A percentile compares a stretch with the other conserved stretches of the same genome.
These are phyloP conservation scores for Fraxinus xanthoxyloides DNA, from an alignment of 305 asterid species.

Conservation along the genomic window DNA sequence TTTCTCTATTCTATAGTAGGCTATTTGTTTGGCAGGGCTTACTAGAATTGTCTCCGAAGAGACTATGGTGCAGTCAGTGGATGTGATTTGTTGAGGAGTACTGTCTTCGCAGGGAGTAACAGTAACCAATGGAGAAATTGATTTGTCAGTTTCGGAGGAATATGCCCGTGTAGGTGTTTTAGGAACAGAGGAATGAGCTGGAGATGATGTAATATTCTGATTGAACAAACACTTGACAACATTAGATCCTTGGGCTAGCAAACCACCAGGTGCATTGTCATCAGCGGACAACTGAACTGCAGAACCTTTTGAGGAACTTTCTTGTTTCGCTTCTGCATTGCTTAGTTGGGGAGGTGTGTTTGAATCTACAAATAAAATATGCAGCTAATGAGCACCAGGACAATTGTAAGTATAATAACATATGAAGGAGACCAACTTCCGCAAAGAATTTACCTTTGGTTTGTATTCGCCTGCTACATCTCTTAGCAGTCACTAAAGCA, in stretches of 20 bases:
- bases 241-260: slow-evolving; percentile 55
- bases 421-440: neutral
- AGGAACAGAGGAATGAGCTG: slow-evolving; percentile 61
- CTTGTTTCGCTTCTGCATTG: slow-evolving; percentile 32
- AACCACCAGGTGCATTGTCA: slow-evolving; percentile 23
- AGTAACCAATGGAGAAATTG: slow-evolving; percentile 50
- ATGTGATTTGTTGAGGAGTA: slow-evolving; percentile 50
- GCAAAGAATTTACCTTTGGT: slow-evolving; percentile 44
- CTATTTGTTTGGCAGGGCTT: slow-evolving; percentile 77
- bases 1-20: slow-evolving; percentile 74
- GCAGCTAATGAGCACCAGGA: slow-evolving; percentile 6
- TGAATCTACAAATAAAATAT: slow-evolving; percentile 34
- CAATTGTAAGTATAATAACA: neutral
- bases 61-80: slow-evolving; percentile 73
- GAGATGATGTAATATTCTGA: slow-evolving; percentile 56
- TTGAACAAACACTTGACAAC: slow-evolving; percentile 80
- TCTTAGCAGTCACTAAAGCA: slow-evolving; percentile 42
- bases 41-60: slow-evolving; percentile 81
- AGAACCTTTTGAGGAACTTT: slow-evolving; percentile 17
- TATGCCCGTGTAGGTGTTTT: slow-evolving; percentile 75
- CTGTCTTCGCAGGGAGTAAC: slow-evolving; percentile 50
- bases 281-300: slow-evolving; percentile 32
- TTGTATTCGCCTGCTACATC: slow-evolving; percentile 45
- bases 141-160: slow-evolving; percentile 62
- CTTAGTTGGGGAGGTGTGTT: slow-evolving; percentile 29